phyloP scores from a whole-genome alignment of 169 alveolate species.

The Cryptosporidium andersoni region DNA sequence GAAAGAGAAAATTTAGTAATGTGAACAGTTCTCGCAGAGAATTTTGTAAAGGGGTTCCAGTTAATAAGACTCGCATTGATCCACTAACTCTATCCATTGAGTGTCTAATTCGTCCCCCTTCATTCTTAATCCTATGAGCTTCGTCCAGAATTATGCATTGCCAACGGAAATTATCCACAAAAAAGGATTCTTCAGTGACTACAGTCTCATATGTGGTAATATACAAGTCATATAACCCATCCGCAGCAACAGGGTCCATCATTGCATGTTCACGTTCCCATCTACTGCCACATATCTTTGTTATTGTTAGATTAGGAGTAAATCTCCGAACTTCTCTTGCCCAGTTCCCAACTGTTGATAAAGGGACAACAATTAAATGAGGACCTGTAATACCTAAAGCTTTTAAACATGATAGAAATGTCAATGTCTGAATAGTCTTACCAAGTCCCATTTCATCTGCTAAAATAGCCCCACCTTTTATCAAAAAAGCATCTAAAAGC shows the following conservation, averaged over 20 bases:
- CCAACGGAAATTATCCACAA: conserved; percentile 90
- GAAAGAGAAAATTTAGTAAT: conserved; percentile 93
- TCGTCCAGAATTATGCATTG: conserved; percentile 96
- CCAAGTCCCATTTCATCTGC: conserved; percentile 94
- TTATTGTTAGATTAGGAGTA: conserved; percentile 86
- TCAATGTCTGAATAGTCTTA: conserved; percentile 89
- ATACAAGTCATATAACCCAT: conserved; percentile 87
- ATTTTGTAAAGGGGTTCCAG: conserved; percentile 97
- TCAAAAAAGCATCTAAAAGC: conserved; percentile 84
- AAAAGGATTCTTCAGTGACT: conserved; percentile 88
- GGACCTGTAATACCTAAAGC: conserved; percentile 88
- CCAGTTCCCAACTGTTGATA: conserved; percentile 95
- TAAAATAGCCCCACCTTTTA: conserved; percentile 88
- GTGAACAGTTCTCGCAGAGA: conserved; percentile 93
- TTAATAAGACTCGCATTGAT: conserved; percentile 88
- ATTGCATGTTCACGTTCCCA: conserved; percentile 86
- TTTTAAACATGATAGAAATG: conserved; percentile 81
- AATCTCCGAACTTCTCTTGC: conserved; percentile 90
- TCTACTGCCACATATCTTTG: conserved; percentile 87
- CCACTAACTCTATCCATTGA: conserved; percentile 89
- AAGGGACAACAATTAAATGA: conserved; percentile 94
- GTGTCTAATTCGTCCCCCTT: conserved; percentile 90
- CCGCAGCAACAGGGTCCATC: conserved; percentile 79
- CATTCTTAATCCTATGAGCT: conserved; percentile 99
- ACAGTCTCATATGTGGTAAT: conserved; percentile 92